Percentiles rank a stretch among this genome's conserved stretches.
These are phyloP conservation scores for Cladobotryum mycophilum DNA, from an alignment of 2,329 filamentous ascomycete genomes.

Conservation along the genomic window DNA sequence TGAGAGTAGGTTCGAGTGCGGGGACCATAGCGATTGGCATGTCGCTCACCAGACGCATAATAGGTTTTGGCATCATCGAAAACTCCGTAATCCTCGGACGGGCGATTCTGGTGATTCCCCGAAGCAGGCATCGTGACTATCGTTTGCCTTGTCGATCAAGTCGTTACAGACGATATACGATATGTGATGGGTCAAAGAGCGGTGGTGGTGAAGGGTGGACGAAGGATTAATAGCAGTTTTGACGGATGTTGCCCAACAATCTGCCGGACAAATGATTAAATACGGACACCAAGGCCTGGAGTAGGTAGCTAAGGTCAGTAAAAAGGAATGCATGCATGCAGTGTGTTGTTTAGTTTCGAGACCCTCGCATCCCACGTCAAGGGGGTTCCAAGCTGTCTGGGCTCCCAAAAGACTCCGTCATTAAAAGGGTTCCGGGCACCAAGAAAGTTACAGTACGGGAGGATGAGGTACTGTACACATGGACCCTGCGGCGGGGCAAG, in stretches of 20 bases:
- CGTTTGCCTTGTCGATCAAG: background rate
- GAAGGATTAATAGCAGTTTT: background rate
- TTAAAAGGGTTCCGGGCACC: too few relatives aligned
- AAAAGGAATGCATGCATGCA: too few relatives aligned
- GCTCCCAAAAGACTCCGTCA: too few relatives aligned
- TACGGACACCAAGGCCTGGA: too few relatives aligned
- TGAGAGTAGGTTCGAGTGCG: constrained; percentile 53
- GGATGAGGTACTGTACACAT: too few relatives aligned
- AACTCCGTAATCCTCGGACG: constrained; percentile 43
- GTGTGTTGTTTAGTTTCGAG: too few relatives aligned
- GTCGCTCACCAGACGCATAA: constrained; percentile 50
- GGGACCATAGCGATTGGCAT: constrained; percentile 41
- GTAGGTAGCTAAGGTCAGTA: too few relatives aligned
- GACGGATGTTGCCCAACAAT: background rate
- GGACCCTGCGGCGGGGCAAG: too few relatives aligned
- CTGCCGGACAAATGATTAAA: too few relatives aligned
- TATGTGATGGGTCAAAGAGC: background rate
- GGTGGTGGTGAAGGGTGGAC: background rate
- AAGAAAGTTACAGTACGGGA: too few relatives aligned
- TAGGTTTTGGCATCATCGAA: constrained; percentile 55
- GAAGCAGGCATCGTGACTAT: constrained; percentile 22
- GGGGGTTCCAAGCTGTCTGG: too few relatives aligned
- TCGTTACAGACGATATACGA: background rate
- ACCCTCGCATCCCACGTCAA: too few relatives aligned
- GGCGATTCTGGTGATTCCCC: constrained; percentile 24